These are phyloP conservation scores for Aspergillus taichungensis DNA, from an alignment of 495 filamentous ascomycete species.

Conservation along the genomic window DNA sequence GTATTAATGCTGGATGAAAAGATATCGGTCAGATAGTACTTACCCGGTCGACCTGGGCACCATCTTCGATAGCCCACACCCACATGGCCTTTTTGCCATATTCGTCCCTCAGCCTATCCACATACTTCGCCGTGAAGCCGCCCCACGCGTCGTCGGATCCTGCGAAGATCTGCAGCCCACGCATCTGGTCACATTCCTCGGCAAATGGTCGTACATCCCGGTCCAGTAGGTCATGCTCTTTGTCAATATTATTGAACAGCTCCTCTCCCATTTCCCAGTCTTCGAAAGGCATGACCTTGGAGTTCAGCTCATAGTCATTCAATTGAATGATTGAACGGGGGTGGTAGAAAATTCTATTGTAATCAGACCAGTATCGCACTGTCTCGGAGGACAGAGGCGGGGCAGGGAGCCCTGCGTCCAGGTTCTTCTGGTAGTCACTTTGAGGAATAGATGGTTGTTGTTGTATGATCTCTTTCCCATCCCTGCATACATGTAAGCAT, in stretches of 20 bases:
- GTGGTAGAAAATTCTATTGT: conserved; percentile 83
- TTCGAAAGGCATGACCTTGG: conserved; percentile 72
- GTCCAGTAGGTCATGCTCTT: conserved; percentile 80
- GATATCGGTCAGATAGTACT: conserved; percentile 14
- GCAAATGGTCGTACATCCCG: conserved; percentile 76
- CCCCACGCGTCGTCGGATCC: conserved; percentile 88
- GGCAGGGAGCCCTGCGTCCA: conserved; percentile 55
- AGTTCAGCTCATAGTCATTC: conserved; percentile 78
- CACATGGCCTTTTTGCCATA: conserved; percentile 79
- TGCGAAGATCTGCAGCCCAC: conserved; percentile 75
- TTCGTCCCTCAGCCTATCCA: conserved; percentile 79
- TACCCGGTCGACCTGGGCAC: conserved; percentile 50
- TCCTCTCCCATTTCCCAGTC: conserved; percentile 72
- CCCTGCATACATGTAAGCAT: conserved; percentile 37
- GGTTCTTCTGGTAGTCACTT: conserved; percentile 65
- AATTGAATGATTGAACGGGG: conserved; percentile 81
- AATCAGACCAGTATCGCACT: conserved; percentile 95
- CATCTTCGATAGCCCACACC: conserved; percentile 74
- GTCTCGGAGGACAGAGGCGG: conserved; percentile 56
- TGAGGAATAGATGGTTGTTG: conserved; percentile 54
- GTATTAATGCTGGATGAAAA: background rate
- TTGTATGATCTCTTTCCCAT: conserved; percentile 59
- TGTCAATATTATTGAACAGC: conserved; percentile 71
- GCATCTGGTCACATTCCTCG: conserved; percentile 89
- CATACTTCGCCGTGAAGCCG: conserved; percentile 70